Conservation (phyloP, 2,329 filamentous ascomycete genomes). For the Lasiodiplodia sp. region DNA sequence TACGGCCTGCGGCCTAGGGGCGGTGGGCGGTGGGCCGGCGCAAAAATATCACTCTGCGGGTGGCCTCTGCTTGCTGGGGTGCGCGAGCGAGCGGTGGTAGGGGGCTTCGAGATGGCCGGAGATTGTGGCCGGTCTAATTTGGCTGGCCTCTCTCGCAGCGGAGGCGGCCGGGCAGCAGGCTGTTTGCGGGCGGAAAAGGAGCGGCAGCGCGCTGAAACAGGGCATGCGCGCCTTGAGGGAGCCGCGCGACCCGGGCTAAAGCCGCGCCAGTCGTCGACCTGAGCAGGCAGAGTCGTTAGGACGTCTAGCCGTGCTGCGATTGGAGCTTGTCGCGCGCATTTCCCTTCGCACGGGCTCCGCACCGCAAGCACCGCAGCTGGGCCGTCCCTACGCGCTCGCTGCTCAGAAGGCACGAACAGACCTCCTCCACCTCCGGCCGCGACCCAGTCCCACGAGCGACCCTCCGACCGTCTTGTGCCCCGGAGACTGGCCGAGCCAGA, state of each 20-base stretch:
- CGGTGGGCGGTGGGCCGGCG: slow-evolving; percentile 22
- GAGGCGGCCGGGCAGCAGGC: not conserved
- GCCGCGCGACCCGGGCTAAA: slow-evolving; percentile 8
- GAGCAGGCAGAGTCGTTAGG: slow-evolving; percentile 13
- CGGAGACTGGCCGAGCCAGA: slow-evolving; percentile 12
- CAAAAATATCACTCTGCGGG: slow-evolving; percentile 16
- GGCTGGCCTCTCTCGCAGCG: not conserved
- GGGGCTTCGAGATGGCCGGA: slow-evolving; percentile 19
- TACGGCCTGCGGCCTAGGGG: slow-evolving; percentile 7
- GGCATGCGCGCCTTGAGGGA: not conserved
- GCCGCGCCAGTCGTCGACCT: not conserved
- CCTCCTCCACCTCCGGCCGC: slow-evolving; percentile 19
- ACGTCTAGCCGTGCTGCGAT: slow-evolving; percentile 1
- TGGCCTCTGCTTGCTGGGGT: slow-evolving; percentile 6
- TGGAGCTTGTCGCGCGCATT: slow-evolving; percentile 23
- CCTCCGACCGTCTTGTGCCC: slow-evolving; percentile 18
- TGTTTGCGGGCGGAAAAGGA: slow-evolving; percentile 27
- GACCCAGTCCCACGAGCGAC: slow-evolving; percentile 23
- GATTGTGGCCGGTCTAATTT: slow-evolving; percentile 26
- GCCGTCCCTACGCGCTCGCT: slow-evolving; percentile 24
- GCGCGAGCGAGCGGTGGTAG: not conserved
- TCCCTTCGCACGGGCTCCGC: slow-evolving; percentile 23
- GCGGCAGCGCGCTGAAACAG: slow-evolving; percentile 17
- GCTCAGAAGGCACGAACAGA: slow-evolving; percentile 27
- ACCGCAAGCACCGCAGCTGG: slow-evolving; percentile 18